These are phyloP conservation scores for Saccharomycopsis synnaedendra DNA, from an alignment of 805 yeast species.

Conservation along the genomic window DNA sequence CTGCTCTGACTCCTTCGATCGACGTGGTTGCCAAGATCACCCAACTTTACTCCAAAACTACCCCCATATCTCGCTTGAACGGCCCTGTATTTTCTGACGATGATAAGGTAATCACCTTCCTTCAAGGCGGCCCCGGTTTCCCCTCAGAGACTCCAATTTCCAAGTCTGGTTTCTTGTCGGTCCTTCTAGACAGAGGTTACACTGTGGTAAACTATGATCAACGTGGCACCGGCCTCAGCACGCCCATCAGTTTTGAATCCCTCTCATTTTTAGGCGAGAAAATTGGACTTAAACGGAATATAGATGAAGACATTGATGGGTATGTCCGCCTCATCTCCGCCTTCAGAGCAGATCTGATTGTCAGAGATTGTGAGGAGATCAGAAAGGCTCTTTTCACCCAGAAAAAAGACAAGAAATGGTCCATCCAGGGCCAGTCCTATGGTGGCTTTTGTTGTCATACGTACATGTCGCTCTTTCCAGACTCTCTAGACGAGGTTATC, in stretches of 20 bases:
- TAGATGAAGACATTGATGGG: constrained; percentile 17
- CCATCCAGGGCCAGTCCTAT: constrained; percentile 42
- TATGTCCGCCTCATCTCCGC: constrained; percentile 31
- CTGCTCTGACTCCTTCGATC: constrained; percentile 3
- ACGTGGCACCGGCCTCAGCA: constrained; percentile 49
- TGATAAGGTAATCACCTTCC: constrained; percentile 27
- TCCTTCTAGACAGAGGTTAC: constrained; percentile 29
- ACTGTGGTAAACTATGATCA: constrained; percentile 41
- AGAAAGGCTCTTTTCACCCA: constrained; percentile 25
- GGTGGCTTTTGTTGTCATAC: constrained; percentile 44
- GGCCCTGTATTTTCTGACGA: constrained; percentile 4
- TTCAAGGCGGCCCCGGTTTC: constrained; percentile 50
- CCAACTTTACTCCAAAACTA: constrained; percentile 9
- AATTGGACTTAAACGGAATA: constrained; percentile 3
- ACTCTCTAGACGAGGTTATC: constrained; percentile 31
- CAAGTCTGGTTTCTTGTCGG: constrained; percentile 27
- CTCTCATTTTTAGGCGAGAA: constrained; percentile 8
- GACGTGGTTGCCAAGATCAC: constrained; percentile 12
- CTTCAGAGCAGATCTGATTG: constrained; percentile 44
- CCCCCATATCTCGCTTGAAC: constrained; percentile 1
- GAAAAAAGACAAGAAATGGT: constrained; percentile 30
- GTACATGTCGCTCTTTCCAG: constrained; percentile 34
- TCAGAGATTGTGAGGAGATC: constrained; percentile 38
- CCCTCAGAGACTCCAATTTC: constrained; percentile 27
- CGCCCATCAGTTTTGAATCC: constrained; percentile 30